A percentile compares a stretch with the other conserved stretches of the same genome.
phyloP scores from a whole-genome alignment of 1,139 yeast species.

The Yamadazyma friedrichii region DNA sequence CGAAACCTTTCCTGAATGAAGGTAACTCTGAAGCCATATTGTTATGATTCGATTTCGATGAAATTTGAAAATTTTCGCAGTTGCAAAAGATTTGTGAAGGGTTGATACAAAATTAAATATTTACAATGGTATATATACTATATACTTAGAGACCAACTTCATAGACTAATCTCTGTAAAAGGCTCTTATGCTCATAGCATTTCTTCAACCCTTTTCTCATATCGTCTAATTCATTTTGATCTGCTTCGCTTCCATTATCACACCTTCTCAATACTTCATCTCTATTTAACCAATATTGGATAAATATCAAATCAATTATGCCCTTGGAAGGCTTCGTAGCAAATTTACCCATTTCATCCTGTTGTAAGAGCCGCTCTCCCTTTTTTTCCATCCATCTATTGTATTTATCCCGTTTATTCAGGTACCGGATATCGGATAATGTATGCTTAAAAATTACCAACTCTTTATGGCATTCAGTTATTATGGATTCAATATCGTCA shows the following conservation, averaged over 20 bases:
- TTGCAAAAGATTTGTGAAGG: too few species aligned
- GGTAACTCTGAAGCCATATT: background rate
- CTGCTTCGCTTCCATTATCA: conserved; percentile 5
- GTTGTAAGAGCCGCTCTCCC: conserved; percentile 14
- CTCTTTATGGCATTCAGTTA: conserved; percentile 18
- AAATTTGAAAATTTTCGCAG: conserved; percentile 4
- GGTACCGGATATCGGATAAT: conserved; percentile 12
- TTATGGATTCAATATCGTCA: conserved; percentile 11
- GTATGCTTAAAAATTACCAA: conserved; percentile 13
- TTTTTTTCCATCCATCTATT: conserved; percentile 10
- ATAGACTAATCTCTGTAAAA: conserved; percentile 16
- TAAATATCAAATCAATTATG: conserved; percentile 17
- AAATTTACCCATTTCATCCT: conserved; percentile 15
- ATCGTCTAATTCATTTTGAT: conserved; percentile 6
- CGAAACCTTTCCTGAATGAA: conserved; percentile 19
- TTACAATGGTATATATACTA: background rate
- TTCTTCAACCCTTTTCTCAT: conserved; percentile 12
- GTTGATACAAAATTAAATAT: background rate
- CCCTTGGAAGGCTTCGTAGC: conserved; percentile 14
- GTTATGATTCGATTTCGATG: too few species aligned
- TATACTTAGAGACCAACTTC: conserved; percentile 1
- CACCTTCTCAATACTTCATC: conserved; percentile 9
- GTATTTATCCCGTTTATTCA: conserved; percentile 15
- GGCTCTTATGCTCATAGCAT: conserved; percentile 14
- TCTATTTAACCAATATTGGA: conserved; percentile 19